Conservation (phyloP, 2,329 filamentous ascomycete species). For the Verticillium dahliae region DNA sequence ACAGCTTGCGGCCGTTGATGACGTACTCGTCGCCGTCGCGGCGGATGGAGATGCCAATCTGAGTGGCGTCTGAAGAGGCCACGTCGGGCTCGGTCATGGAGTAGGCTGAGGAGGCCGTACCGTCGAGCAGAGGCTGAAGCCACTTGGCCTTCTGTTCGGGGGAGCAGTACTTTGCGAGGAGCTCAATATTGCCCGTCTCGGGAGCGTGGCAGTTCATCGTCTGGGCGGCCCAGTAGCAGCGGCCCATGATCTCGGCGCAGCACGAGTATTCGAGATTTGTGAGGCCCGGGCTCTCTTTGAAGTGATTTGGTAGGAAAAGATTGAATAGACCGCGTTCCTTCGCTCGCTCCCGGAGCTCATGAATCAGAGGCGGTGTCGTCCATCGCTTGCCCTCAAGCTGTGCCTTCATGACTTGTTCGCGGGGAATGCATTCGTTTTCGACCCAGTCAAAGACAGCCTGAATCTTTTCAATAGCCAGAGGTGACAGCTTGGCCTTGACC, state of each 20-base stretch:
- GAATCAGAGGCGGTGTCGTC: constrained; percentile 31
- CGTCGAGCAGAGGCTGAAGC: constrained; percentile 74
- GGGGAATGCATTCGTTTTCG: constrained; percentile 34
- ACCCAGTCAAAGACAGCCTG: constrained; percentile 32
- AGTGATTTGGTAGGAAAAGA: constrained; percentile 94
- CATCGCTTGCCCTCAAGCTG: constrained; percentile 26
- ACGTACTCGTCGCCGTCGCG: constrained; percentile 83
- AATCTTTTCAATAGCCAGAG: constrained; percentile 32
- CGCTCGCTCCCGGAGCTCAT: constrained; percentile 53
- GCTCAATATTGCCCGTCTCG: constrained; percentile 94
- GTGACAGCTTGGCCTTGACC: constrained; percentile 18
- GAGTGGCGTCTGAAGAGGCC: constrained; percentile 85
- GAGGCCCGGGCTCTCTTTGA: constrained; percentile 89
- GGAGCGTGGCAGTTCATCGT: constrained; percentile 83
- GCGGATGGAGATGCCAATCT: constrained; percentile 78
- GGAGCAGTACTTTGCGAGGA: constrained; percentile 83
- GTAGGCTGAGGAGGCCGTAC: constrained; percentile 82
- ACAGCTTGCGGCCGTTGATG: constrained; percentile 63
- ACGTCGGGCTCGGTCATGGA: constrained; percentile 90
- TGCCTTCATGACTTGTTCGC: constrained; percentile 32
- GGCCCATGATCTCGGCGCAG: constrained; percentile 96
- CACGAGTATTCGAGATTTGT: constrained; percentile 93
- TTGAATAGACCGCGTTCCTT: constrained; percentile 87
- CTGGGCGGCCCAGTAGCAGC: constrained; percentile 71
- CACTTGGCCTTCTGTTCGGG: constrained; percentile 79